A percentile compares a stretch with the other conserved stretches of the same genome.
Conservation (phyloP, 2,329 filamentous ascomycete species). For the Fusarium sp. region DNA sequence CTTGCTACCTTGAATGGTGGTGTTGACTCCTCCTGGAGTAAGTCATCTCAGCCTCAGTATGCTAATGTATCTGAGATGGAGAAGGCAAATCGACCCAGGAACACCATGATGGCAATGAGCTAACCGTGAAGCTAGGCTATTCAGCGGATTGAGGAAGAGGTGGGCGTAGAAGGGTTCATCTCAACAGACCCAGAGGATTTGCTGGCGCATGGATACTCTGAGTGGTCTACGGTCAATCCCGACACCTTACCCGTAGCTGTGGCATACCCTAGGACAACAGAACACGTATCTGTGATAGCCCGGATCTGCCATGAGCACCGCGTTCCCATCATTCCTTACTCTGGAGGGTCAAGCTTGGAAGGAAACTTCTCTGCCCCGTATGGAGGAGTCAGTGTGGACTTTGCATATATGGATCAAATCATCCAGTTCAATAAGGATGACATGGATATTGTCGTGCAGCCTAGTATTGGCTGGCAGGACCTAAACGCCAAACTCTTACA, state of each 20-base stretch:
- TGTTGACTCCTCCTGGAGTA: slow-evolving; percentile 27
- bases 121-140: slow-evolving; percentile 58
- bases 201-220: slow-evolving; percentile 71
- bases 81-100: slow-evolving; percentile 45
- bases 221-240: slow-evolving; percentile 72
- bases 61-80: slow-evolving; percentile 58
- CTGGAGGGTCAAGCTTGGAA: slow-evolving; percentile 86
- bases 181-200: slow-evolving; percentile 72
- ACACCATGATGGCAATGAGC: background rate
- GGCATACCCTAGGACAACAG: slow-evolving; percentile 70
- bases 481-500: slow-evolving; percentile 78
- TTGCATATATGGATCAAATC: slow-evolving; percentile 86
- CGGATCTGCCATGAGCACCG: slow-evolving; percentile 81
- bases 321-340: slow-evolving; percentile 88
- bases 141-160: slow-evolving; percentile 62
- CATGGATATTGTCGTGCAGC: slow-evolving; percentile 93
- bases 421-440: slow-evolving; percentile 83
- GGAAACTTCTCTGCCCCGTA: slow-evolving; percentile 90
- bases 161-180: slow-evolving; percentile 65
- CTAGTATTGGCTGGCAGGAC: slow-evolving; percentile 91
- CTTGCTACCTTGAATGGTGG: slow-evolving; percentile 47
- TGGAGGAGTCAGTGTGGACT: slow-evolving; percentile 90
- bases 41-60: slow-evolving; percentile 49
- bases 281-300: slow-evolving; percentile 69
- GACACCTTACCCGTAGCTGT: slow-evolving; percentile 71